Evolutionary conservation across 1,284 basidiomycete genomes (phyloP), one percentile per base, ranked within the genome.

Genomic region (Pseudomicrostroma phylloplanum): DNA sequence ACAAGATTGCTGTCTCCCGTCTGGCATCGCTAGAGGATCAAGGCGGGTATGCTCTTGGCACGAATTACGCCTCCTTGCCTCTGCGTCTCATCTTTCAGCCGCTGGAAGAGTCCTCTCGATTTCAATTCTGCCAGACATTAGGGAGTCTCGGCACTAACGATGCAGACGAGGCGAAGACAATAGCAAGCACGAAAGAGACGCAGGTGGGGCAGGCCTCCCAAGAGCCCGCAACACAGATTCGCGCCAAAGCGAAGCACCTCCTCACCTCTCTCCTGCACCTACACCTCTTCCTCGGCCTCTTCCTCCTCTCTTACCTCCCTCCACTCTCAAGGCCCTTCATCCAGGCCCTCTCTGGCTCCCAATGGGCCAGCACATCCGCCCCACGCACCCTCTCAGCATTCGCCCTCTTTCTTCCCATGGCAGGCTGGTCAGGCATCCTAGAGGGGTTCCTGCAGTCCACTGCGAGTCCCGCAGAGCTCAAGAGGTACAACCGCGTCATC

Each of bases 1-100:
- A 99, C 80, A 92, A 96, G 72, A 82, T 98, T 55, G 77, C 77
- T 3, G 67, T 78, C 2, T 70, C 74, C 23, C 67, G 59, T 13
- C 63, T 73, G 53, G 70, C 73, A 12, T 59, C 63, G 2, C 65
- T 79, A 2, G 71, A 68, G 17, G 70, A 78, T 42, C 77, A 79
- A 49, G 77, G 77, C 40, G 77, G 74, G 8, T 79, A 79, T 57
- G 77, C 77, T 2, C 67, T 79, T 12, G 74, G 76, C 1, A 69
- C 67, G 42, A 78, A 78, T 65, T 79, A 78, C 55, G 77, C 73
- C 56, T 54, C 51, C n/a, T 61, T 79, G 6, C 60, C 77, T 2
- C 73, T 73, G 12, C 63, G 77, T 7, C 71, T 76, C 15, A 57
- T 78, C n/a, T 78, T 77, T 55, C 74, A 77, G 61, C 77, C 77